Base-by-base conservation (phyloP, 2,329 filamentous ascomycete genomes). In the Teratosphaeriaceae sp. region DNA sequence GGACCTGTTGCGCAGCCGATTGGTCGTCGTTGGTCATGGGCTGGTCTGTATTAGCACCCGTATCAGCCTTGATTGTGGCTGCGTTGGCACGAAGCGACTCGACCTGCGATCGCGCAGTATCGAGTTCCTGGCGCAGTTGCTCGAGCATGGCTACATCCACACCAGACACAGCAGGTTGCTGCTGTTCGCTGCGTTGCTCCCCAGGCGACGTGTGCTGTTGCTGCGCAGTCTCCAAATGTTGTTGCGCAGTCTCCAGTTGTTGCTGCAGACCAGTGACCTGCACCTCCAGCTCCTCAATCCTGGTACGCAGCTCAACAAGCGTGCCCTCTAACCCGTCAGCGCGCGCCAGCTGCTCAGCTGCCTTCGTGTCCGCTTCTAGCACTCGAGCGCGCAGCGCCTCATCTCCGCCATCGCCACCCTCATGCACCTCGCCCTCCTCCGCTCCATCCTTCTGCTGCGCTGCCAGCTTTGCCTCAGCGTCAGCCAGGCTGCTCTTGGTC, bases 271-370 rank as follows among this genome's bases (percentile, higher is more conserved):
- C 60, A 64, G 44, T 64, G 21, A 66, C 75, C 61, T 80, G 82
- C 3, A 26, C 38, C 27, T 66, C 63, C 15, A 71, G 56, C 44
- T 71, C 63, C 38, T 50, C 20, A 15, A 41, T n/a, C 13, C 38
- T 9, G 3, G 19, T 9, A 39, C 65, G 51, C 19, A 56, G 35
- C 13, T 57, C 60, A 63, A 44, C 63, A 21, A 71, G 75, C 62
- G 82, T 83, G 12, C 71, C 67, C 57, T 88, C 82, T 36, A 77
- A 75, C 52, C 84, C 80, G 2, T 74, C 70, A 7, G 83, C 78
- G 57, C 74, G 78, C 21, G 77, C 55, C 27, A 59, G 53, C 26
- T 65, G 49, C 26, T 67, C 63, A 33, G 62, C 60, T 35, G 43
- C 40, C 5, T 21, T 30, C 20, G 8, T 15, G 12, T 47, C 34